Conservation (phyloP, 306 rosid genomes). For the Acacia acuminata region DNA sequence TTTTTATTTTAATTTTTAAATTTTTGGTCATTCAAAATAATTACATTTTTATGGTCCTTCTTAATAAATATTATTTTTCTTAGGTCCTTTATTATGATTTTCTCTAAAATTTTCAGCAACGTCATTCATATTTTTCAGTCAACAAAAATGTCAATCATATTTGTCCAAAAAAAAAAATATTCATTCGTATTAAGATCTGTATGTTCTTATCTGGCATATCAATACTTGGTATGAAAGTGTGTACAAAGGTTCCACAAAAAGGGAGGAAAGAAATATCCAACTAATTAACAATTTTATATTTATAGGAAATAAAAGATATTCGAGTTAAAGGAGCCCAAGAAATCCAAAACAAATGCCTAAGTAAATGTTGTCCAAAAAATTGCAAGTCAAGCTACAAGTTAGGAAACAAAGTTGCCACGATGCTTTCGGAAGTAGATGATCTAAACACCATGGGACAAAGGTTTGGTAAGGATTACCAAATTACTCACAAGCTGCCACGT, state of each 20-base stretch:
- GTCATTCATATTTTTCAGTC: too few species aligned
- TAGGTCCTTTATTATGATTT: too few species aligned
- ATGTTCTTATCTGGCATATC: neutral
- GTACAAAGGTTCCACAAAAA: neutral
- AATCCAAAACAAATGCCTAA: neutral
- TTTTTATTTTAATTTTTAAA: too few species aligned
- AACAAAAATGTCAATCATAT: too few species aligned
- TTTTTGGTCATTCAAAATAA: too few species aligned
- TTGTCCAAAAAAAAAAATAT: too few species aligned
- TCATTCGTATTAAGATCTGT: neutral
- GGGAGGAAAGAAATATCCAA: neutral
- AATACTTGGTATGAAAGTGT: neutral
- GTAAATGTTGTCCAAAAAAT: constrained; percentile 8
- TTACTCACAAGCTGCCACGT: neutral
- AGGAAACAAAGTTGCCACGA: neutral
- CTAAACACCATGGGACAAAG: neutral
- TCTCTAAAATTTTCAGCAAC: too few species aligned
- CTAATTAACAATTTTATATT: neutral
- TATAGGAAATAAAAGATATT: neutral
- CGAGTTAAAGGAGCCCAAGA: neutral
- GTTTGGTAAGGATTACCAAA: neutral
- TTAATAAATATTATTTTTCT: too few species aligned
- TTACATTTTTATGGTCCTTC: too few species aligned
- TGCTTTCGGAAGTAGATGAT: neutral
- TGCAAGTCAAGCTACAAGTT: constrained; percentile 18